These are phyloP conservation scores for Sporothrix variecibatus DNA, from an alignment of 2,329 filamentous ascomycete species.

Conservation along the genomic window DNA sequence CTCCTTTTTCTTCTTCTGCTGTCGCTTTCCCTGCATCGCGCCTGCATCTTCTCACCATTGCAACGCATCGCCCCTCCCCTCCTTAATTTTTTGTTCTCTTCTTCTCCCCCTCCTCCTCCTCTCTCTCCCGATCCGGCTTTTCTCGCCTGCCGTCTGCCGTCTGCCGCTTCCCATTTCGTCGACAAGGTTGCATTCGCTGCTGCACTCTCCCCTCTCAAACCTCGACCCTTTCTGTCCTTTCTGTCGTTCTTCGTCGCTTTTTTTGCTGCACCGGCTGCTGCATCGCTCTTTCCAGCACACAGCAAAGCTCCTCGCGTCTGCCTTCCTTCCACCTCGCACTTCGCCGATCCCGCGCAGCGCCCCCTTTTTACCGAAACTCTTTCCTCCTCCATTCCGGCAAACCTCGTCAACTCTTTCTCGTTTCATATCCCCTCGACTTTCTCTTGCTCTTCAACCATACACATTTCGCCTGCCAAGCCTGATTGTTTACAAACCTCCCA, in stretches of 20 bases:
- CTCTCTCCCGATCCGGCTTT: not conserved
- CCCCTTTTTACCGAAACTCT: not conserved
- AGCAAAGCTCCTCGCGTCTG: not conserved
- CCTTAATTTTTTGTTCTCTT: not conserved
- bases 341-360: not conserved
- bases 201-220: not conserved
- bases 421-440: not conserved
- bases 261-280: not conserved
- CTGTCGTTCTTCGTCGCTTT: not conserved
- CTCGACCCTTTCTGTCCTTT: not conserved
- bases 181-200: slow-evolving; percentile 1
- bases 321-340: not conserved
- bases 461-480: not conserved
- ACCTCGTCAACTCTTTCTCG: not conserved
- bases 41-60: slow-evolving; percentile 4
- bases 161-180: slow-evolving; percentile 4
- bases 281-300: not conserved
- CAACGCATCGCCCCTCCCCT: not conserved
- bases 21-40: not conserved
- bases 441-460: not conserved
- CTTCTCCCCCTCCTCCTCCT: not conserved
- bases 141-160: not conserved
- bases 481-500: not conserved
- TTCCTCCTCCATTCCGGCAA: not conserved
- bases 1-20: not conserved